Base-by-base conservation (phyloP, 768 basidiomycete species). In the Lactarius hengduanensis region DNA sequence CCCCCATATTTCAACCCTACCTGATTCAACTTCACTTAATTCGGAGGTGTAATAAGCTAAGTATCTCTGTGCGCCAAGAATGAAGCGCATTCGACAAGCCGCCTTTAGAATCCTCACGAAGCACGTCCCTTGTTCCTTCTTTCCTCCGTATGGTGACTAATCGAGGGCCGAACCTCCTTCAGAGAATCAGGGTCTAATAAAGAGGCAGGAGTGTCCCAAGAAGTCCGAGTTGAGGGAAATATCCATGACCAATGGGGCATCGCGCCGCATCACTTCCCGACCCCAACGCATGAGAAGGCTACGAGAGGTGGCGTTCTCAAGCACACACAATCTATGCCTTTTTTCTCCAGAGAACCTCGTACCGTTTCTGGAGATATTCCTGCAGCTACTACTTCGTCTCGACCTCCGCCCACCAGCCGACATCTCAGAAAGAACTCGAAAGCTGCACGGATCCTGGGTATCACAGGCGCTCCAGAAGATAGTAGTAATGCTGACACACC, bases 361-460 rank as follows among this genome's bases (percentile, higher is more conserved):
- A 10, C 53, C 6, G 15, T 45, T 45, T 54, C 57, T 36, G 32
- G 34, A 9, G 54, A 67, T 7, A 22, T 22, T 45, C 41, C 47
- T 38, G 9, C 43, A 4, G 3, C 20, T 9, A 8, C 28, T 41
- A 28, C 57, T 47, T 38, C 62, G 30, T 55, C 50, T 22, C 66
- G 34, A 10, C 41, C 34, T 9, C 20, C 20, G 20, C 41, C 53
- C n/a, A 16, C 15, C 6, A 38, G 47, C 3, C 34, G 62, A 45
- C 62, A 45, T 56, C 45, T 11, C 41, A 60, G 57, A 43, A 67
- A 67, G 41, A 56, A 59, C 53, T 67, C 66, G 20, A 67, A 63
- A 53, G 26, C 54, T 10, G 43, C 58, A 28, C 62, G 59, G 34
- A 1, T 67, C 3, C 10, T 67, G 26, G 40, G 62, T 22, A 36